Conservation (phyloP, 768 basidiomycete species). For the Mycena epipterygia region DNA sequence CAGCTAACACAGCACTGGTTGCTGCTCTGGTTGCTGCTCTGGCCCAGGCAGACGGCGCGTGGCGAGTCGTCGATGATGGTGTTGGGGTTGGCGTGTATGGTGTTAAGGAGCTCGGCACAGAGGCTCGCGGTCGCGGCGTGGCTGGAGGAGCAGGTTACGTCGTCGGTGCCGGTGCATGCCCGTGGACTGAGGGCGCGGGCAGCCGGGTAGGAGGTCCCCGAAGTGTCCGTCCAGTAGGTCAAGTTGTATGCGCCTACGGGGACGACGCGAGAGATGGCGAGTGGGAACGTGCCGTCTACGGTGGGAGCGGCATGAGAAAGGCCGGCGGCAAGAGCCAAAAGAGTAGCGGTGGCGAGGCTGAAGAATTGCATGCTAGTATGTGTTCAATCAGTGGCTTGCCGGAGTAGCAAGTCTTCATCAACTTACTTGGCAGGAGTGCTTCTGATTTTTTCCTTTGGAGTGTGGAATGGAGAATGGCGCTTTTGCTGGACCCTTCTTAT, state of each 20-base stretch:
- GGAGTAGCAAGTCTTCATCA: not conserved
- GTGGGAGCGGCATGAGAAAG: not conserved
- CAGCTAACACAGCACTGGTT: constrained; percentile 11
- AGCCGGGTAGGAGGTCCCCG: not conserved
- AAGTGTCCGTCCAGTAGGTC: not conserved
- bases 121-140: not conserved
- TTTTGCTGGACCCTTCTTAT: too few relatives aligned
- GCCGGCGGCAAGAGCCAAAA: constrained; percentile 1
- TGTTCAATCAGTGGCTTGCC: not conserved
- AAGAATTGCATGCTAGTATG: constrained; percentile 6
- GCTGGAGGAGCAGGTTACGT: constrained; percentile 2
- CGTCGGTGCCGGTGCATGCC: not conserved
- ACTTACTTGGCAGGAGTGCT: not conserved
- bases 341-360: not conserved
- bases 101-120: not conserved
- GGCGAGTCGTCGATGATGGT: not conserved
- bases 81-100: not conserved
- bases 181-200: not conserved
- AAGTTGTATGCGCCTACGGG: not conserved
- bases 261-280: not conserved
- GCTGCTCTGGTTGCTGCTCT: not conserved
- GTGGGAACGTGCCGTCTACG: not conserved
- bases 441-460: too few relatives aligned
- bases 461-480: too few relatives aligned
- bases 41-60: constrained; percentile 5